Conservation (phyloP, 2,329 filamentous ascomycete species). For the Aspergillus ruber region DNA sequence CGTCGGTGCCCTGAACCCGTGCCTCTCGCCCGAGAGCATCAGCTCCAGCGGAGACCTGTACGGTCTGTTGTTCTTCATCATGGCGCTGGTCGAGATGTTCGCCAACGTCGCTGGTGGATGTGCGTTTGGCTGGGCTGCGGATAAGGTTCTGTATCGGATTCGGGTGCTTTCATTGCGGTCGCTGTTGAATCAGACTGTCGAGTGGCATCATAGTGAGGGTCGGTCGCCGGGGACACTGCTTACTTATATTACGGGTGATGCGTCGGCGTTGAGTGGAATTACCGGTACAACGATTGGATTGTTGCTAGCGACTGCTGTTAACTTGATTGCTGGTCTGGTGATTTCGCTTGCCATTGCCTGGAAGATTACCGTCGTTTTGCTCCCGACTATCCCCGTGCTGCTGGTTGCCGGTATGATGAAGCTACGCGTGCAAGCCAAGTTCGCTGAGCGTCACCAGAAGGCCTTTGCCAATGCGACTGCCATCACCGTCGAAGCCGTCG, state of each 20-base stretch:
- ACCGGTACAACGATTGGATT: slow-evolving; percentile 65
- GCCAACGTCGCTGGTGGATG: slow-evolving; percentile 56
- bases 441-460: slow-evolving; percentile 49
- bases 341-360: slow-evolving; percentile 65
- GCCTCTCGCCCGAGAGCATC: slow-evolving; percentile 44
- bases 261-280: slow-evolving; percentile 59
- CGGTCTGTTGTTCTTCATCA: slow-evolving; percentile 53
- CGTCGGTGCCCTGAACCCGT: slow-evolving; percentile 51
- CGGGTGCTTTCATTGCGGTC: slow-evolving; percentile 58
- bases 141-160: slow-evolving; percentile 57
- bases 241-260: slow-evolving; percentile 63
- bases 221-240: slow-evolving; percentile 57
- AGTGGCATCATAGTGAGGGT: slow-evolving; percentile 62
- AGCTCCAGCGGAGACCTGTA: slow-evolving; percentile 47
- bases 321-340: slow-evolving; percentile 60
- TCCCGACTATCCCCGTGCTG: slow-evolving; percentile 62
- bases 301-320: slow-evolving; percentile 61
- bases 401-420: slow-evolving; percentile 64
- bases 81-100: slow-evolving; percentile 52
- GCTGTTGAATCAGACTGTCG: slow-evolving; percentile 57
- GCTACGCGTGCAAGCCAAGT: slow-evolving; percentile 52
- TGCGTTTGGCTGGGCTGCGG: slow-evolving; percentile 52
- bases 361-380: slow-evolving; percentile 67
- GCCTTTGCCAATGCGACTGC: slow-evolving; percentile 46
- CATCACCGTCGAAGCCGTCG: slow-evolving; percentile 47